Conservation (phyloP, 1,284 basidiomycete genomes). For the Blastosporella zonata region DNA sequence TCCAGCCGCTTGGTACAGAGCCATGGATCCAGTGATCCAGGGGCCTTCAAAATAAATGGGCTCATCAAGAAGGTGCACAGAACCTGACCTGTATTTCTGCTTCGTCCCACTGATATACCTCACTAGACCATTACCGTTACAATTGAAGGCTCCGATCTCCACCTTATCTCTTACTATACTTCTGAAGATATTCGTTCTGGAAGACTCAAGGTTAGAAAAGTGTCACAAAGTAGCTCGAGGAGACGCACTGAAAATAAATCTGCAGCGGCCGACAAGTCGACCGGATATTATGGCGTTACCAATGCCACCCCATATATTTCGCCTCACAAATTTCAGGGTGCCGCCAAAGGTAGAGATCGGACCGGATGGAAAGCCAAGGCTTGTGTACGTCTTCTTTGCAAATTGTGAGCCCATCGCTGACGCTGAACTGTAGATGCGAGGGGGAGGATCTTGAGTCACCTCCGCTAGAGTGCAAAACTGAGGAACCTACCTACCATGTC, state of each 20-base stretch:
- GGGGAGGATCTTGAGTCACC: slow-evolving; percentile 40
- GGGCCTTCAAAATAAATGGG: slow-evolving; percentile 68
- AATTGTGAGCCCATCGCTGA: neutral
- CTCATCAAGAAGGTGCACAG: slow-evolving; percentile 65
- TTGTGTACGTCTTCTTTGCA: slow-evolving; percentile 46
- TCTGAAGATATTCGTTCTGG: slow-evolving; percentile 70
- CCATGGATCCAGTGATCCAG: slow-evolving; percentile 42
- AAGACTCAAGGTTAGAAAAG: slow-evolving; percentile 45
- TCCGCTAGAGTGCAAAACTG: slow-evolving; percentile 39
- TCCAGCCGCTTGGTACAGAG: slow-evolving; percentile 24
- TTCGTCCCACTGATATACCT: slow-evolving; percentile 8
- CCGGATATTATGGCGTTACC: slow-evolving; percentile 63
- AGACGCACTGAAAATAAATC: neutral
- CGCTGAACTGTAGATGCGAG: slow-evolving; percentile 33
- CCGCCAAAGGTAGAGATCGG: slow-evolving; percentile 67
- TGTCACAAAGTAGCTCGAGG: no score
- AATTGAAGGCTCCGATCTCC: slow-evolving; percentile 71
- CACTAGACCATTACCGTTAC: slow-evolving; percentile 75
- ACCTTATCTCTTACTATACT: slow-evolving; percentile 79
- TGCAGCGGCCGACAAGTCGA: slow-evolving; percentile 54
- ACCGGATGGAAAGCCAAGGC: slow-evolving; percentile 53
- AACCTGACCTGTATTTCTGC: neutral
- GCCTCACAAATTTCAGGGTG: slow-evolving; percentile 69
- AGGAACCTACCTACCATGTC: slow-evolving; percentile 40
- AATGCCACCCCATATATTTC: slow-evolving; percentile 68